Percentiles rank a stretch among this genome's conserved stretches.
Conservation (phyloP, 2,329 filamentous ascomycete species). For the Fusarium multiceps region DNA sequence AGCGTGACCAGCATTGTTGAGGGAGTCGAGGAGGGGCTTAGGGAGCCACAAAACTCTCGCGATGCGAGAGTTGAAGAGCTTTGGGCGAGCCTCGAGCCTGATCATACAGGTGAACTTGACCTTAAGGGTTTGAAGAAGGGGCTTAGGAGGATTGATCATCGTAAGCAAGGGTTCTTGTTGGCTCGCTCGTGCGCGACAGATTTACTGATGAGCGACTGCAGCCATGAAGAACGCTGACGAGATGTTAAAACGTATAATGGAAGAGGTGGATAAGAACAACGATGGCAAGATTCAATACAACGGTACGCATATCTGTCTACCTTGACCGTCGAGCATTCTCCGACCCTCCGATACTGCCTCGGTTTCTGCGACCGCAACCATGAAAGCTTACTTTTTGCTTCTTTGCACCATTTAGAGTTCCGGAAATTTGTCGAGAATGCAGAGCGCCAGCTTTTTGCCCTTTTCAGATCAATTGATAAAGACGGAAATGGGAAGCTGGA, state of each 20-base stretch:
- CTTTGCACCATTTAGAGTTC: constrained; percentile 73
- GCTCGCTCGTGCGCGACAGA: constrained; percentile 16
- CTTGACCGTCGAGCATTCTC: constrained; percentile 15
- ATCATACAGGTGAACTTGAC: constrained; percentile 82
- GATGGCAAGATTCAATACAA: constrained; percentile 93
- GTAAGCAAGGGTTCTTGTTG: constrained; percentile 60
- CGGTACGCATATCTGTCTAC: constrained; percentile 65
- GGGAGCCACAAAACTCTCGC: constrained; percentile 80
- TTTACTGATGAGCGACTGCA: constrained; percentile 50
- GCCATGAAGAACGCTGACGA: constrained; percentile 90
- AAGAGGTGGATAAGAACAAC: constrained; percentile 84
- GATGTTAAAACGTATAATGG: constrained; percentile 83
- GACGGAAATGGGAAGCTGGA: constrained; percentile 89
- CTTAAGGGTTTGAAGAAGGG: constrained; percentile 86
- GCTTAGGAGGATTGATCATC: constrained; percentile 89
- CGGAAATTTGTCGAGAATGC: constrained; percentile 87
- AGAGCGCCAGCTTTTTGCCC: constrained; percentile 81
- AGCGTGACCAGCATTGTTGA: constrained; percentile 61
- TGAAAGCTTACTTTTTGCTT: constrained; percentile 37
- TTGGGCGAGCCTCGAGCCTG: constrained; percentile 84
- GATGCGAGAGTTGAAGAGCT: constrained; percentile 85
- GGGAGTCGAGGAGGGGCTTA: constrained; percentile 72
- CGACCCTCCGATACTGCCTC: constrained; percentile 32
- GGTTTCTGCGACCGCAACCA: constrained; percentile 14
- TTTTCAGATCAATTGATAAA: constrained; percentile 89